Evolutionary conservation across 2,329 filamentous ascomycete species (phyloP).

Genomic region (Stagonosporopsis rhizophila): DNA sequence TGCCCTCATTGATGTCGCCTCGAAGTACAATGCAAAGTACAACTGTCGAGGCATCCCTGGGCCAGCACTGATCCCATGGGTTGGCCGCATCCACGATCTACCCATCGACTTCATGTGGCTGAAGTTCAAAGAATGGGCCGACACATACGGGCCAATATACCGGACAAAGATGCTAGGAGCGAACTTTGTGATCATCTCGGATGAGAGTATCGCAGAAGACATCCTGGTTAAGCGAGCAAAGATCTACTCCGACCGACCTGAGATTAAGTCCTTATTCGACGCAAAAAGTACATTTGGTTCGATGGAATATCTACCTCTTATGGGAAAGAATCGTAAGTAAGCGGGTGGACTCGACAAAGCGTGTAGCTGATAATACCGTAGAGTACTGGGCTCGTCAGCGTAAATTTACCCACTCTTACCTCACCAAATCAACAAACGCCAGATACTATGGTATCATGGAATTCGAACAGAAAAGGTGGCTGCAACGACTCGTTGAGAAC

Average conservation of each 20-base stretch:
- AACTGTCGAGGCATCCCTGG: constrained; percentile 50
- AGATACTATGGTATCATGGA: constrained; percentile 59
- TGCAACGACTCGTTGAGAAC: constrained; percentile 57
- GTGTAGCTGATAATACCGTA: constrained; percentile 25
- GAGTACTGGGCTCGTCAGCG: constrained; percentile 64
- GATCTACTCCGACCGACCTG: constrained; percentile 60
- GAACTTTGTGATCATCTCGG: constrained; percentile 58
- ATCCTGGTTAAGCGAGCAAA: constrained; percentile 61
- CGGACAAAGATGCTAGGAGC: constrained; percentile 50
- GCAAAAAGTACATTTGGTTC: constrained; percentile 63
- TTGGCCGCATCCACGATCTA: constrained; percentile 47
- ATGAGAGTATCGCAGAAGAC: constrained; percentile 62
- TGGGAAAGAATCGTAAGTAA: constrained; percentile 63
- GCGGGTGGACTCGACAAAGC: too few relatives aligned
- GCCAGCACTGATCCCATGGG: constrained; percentile 48
- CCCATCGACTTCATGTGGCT: constrained; percentile 56
- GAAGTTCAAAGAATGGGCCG: constrained; percentile 56
- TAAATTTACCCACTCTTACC: constrained; percentile 60
- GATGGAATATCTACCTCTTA: constrained; percentile 64
- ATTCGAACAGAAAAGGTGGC: constrained; percentile 62
- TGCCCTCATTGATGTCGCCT: constrained; percentile 43
- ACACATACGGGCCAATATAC: constrained; percentile 46
- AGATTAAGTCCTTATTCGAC: constrained; percentile 60
- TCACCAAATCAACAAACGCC: constrained; percentile 56
- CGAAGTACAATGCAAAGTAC: constrained; percentile 47